These are phyloP conservation scores for Colletotrichum limetticola DNA, from an alignment of 2,329 filamentous ascomycete genomes.

Conservation along the genomic window DNA sequence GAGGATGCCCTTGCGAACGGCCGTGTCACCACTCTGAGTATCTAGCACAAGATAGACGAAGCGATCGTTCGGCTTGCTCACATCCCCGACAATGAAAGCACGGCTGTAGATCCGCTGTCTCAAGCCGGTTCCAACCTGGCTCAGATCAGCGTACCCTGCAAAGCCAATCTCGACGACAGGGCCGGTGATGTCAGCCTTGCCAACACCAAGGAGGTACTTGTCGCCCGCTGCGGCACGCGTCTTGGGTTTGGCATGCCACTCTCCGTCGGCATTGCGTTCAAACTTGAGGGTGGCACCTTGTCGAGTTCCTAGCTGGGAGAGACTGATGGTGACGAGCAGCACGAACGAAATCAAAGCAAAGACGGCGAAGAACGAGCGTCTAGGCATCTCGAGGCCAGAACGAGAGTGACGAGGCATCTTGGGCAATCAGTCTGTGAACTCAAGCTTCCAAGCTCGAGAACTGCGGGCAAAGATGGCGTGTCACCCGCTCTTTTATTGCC, in stretches of 20 bases:
- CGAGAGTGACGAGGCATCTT: slow-evolving; percentile 24
- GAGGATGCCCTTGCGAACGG: slow-evolving; percentile 86
- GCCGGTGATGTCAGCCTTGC: slow-evolving; percentile 70
- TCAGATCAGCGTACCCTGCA: slow-evolving; percentile 90
- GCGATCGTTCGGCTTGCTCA: slow-evolving; percentile 72
- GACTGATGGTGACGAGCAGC: slow-evolving; percentile 24
- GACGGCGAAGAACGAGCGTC: slow-evolving; percentile 30
- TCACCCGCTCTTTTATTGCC: not conserved
- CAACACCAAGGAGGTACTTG: slow-evolving; percentile 64
- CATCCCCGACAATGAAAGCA: slow-evolving; percentile 85
- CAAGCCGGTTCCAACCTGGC: slow-evolving; percentile 84
- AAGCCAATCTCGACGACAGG: slow-evolving; percentile 91
- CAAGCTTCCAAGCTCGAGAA: not conserved
- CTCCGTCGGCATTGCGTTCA: slow-evolving; percentile 17
- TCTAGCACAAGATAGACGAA: slow-evolving; percentile 92
- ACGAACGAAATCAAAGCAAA: slow-evolving; percentile 27
- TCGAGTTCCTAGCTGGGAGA: slow-evolving; percentile 13
- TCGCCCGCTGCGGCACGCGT: slow-evolving; percentile 44
- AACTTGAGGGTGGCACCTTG: slow-evolving; percentile 9
- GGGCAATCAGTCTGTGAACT: not conserved
- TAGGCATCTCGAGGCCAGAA: slow-evolving; percentile 18
- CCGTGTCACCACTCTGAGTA: slow-evolving; percentile 88
- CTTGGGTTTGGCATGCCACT: slow-evolving; percentile 20
- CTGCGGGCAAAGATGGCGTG: not conserved
- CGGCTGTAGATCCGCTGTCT: slow-evolving; percentile 90